A percentile compares a stretch with the other conserved stretches of the same genome.
phyloP scores from a whole-genome alignment of 75 land plant genomes.

The Chamaecyparis obtusa region DNA sequence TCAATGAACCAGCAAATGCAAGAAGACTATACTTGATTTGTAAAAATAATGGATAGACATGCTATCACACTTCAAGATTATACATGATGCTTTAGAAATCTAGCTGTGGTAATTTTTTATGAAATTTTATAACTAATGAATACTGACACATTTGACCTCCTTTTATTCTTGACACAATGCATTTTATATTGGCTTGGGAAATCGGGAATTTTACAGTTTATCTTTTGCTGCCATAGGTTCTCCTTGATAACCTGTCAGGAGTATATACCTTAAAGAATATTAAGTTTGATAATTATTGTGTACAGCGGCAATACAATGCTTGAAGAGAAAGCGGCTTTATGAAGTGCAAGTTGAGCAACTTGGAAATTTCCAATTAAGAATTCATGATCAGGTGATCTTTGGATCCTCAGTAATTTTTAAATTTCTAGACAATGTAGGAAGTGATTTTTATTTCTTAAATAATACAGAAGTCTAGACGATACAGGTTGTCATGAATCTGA shows the following conservation, averaged over 20 bases:
- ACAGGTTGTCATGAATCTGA: neutral
- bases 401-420: neutral
- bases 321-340: constrained; percentile 79
- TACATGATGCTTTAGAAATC: neutral
- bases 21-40: neutral
- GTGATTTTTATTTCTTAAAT: neutral
- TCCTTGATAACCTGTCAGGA: neutral
- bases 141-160: neutral
- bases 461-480: neutral
- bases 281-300: neutral
- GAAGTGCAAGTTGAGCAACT: constrained; percentile 89
- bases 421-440: neutral
- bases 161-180: neutral
- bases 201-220: neutral
- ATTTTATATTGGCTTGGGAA: neutral
- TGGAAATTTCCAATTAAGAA: constrained; percentile 81
- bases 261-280: neutral
- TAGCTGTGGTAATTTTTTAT: neutral
- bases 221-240: neutral
- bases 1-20: neutral
- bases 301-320: constrained; percentile 87
- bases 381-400: constrained; percentile 80
- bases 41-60: neutral
- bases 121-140: neutral
- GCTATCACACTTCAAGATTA: neutral